Evolutionary conservation across 2,329 filamentous ascomycete genomes (phyloP).

Genomic region (Ilyonectria mors-panacis): DNA sequence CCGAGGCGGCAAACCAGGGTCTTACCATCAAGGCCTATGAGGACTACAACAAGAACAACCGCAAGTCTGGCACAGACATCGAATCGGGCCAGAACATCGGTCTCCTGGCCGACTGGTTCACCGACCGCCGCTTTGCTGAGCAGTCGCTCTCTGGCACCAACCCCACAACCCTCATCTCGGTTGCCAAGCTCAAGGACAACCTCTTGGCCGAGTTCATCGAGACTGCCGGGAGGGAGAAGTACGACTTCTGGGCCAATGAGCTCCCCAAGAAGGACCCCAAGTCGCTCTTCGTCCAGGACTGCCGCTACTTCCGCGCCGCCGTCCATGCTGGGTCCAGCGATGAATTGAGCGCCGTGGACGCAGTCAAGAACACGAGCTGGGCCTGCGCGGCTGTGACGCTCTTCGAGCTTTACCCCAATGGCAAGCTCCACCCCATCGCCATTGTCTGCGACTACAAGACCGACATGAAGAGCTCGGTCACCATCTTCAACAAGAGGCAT

Average conservation of each 20-base stretch:
- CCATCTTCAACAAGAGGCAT: slow-evolving; percentile 64
- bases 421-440: slow-evolving; percentile 63
- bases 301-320: slow-evolving; percentile 59
- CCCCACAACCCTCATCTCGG: slow-evolving; percentile 61
- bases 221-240: slow-evolving; percentile 52
- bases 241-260: slow-evolving; percentile 51
- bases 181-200: slow-evolving; percentile 55
- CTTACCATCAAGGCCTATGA: slow-evolving; percentile 50
- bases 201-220: slow-evolving; percentile 54
- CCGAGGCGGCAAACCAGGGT: slow-evolving; percentile 48
- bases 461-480: slow-evolving; percentile 60
- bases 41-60: slow-evolving; percentile 54
- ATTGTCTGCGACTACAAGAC: slow-evolving; percentile 64
- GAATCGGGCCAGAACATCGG: slow-evolving; percentile 52
- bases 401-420: slow-evolving; percentile 60
- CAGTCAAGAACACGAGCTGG: slow-evolving; percentile 46
- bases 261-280: slow-evolving; percentile 48
- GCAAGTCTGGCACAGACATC: slow-evolving; percentile 55
- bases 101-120: slow-evolving; percentile 58
- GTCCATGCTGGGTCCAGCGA: slow-evolving; percentile 48
- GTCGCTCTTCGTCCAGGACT: slow-evolving; percentile 60
- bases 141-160: slow-evolving; percentile 62
- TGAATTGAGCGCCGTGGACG: slow-evolving; percentile 49
- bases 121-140: slow-evolving; percentile 60
- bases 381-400: slow-evolving; percentile 59